Evolutionary conservation across 169 alveolate genomes (phyloP), one percentile per base, ranked within the genome.

Genomic region (Plasmodium knowlesi): DNA sequence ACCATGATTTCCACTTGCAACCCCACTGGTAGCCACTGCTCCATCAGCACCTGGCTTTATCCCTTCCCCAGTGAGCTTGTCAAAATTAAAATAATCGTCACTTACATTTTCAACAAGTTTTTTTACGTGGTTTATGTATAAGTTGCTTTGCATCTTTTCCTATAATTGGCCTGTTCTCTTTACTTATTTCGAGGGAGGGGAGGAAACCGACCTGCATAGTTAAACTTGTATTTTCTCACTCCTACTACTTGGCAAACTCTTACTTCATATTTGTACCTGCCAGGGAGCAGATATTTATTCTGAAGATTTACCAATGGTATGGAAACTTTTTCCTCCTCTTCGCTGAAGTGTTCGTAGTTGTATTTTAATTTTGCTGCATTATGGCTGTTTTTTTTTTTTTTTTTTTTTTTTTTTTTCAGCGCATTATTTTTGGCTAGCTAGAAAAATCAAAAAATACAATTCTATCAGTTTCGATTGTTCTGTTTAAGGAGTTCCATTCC

Each of bases 81-180:
- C 81, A 30, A 34, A 54, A 30, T 82, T 82, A 25, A 81, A 43
- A 37, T 43, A 82, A 71, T 19, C 41, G 50, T 16, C 70, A 41
- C 43, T 82, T 82, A 34, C 70, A 50, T 82, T 57, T 50, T 82
- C 89, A 54, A 54, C 46, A 54, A 82, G 70, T 61, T 19, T 82
- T 57, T 82, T 57, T 37, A 82, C 61, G 6, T 82, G 89, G 32
- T 82, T 82, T 82, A 82, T 82, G 32, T 50, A 82, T 22, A 54
- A 82, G n/a, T 32, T 50, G 25, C 43, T 54, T 82, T 82, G 57
- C 89, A 82, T 82, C 43, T n/a, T 82, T 50, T 82, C 84, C 28
- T 78, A 78, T 39, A 12, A 5, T 14, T 19, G 76, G 76, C 39
- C 37, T 67, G 30, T 67, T 67, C 22, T n/a, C n/a, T n/a, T 67